Evolutionary conservation across 2,329 filamentous ascomycete genomes (phyloP).

Genomic region (Alternaria sp.): DNA sequence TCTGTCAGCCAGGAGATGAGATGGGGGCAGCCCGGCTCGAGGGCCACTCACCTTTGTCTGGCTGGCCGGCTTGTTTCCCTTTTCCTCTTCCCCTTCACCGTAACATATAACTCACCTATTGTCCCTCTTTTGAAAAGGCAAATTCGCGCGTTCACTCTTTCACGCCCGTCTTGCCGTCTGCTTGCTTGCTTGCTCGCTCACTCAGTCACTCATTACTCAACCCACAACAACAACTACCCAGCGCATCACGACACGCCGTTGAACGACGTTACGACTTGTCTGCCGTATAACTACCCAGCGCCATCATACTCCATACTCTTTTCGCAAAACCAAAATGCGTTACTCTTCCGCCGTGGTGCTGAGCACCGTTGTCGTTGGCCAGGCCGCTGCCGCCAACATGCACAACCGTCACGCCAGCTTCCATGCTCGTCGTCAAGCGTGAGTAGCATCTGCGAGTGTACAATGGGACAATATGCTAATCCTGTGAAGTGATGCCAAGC

Average conservation of each 20-base stretch:
- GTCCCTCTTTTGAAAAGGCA: slow-evolving; percentile 37
- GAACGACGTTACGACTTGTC: slow-evolving; percentile 39
- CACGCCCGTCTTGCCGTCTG: slow-evolving; percentile 42
- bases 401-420: slow-evolving; percentile 49
- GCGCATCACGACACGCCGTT: slow-evolving; percentile 28
- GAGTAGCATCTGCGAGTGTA: slow-evolving; percentile 20
- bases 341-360: slow-evolving; percentile 50
- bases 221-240: slow-evolving; percentile 10
- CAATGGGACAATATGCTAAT: slow-evolving; percentile 16
- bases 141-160: slow-evolving; percentile 52
- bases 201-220: slow-evolving; percentile 40
- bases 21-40: slow-evolving; percentile 33
- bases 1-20: slow-evolving; percentile 34
- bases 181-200: slow-evolving; percentile 21
- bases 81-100: slow-evolving; percentile 38
- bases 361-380: slow-evolving; percentile 48
- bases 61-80: slow-evolving; percentile 34
- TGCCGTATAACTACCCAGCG: slow-evolving; percentile 20
- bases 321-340: slow-evolving; percentile 39
- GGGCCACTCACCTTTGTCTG: slow-evolving; percentile 27
- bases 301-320: slow-evolving; percentile 12
- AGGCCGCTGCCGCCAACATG: slow-evolving; percentile 43
- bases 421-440: slow-evolving; percentile 48
- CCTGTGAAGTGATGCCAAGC: slow-evolving; percentile 41
- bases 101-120: slow-evolving; percentile 34